Evolutionary conservation across 257 asterid genomes (phyloP).

Genomic region (Fraxinus cuspidata): DNA sequence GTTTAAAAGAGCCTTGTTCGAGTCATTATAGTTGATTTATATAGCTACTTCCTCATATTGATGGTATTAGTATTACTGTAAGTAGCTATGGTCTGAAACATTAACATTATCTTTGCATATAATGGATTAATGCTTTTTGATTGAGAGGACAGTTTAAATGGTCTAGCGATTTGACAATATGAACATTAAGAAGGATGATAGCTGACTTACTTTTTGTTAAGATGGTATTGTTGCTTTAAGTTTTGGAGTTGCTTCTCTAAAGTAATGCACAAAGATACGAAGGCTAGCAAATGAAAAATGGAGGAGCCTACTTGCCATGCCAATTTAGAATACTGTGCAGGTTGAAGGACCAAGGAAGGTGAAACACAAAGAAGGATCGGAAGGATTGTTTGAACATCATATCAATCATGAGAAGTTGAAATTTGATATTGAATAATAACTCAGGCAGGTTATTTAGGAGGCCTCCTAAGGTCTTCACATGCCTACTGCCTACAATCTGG

Average conservation of each 20-base stretch:
- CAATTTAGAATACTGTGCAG: neutral
- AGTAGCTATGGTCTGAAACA: neutral
- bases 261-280: no score
- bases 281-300: neutral
- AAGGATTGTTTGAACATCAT: neutral
- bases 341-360: neutral
- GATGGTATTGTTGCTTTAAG: neutral
- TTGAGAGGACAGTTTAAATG: neutral
- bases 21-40: neutral
- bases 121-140: neutral
- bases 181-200: neutral
- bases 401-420: neutral
- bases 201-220: neutral
- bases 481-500: neutral
- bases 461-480: neutral
- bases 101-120: neutral
- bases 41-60: neutral
- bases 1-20: neutral
- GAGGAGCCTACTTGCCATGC: neutral
- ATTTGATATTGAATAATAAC: no score
- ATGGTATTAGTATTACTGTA: neutral
- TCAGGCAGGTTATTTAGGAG: neutral
- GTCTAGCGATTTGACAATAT: no score
- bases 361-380: neutral
- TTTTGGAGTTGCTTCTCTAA: neutral